A percentile compares a stretch with the other conserved stretches of the same genome.
phyloP scores from a whole-genome alignment of 2,329 filamentous ascomycete species.

The Fusarium floridanum region DNA sequence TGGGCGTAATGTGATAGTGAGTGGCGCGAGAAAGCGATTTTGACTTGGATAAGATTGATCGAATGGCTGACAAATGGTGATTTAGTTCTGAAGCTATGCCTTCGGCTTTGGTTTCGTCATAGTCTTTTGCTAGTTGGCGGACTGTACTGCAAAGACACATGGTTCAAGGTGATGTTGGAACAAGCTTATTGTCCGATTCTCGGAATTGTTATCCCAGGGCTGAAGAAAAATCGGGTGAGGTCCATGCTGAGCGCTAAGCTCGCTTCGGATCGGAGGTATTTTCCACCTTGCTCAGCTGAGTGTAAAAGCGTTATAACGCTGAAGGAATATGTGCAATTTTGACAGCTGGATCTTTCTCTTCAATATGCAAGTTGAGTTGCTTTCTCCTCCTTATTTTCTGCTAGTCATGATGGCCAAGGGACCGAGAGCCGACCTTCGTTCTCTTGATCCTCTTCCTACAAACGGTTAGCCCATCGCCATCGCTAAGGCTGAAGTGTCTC shows the following conservation, averaged over 20 bases:
- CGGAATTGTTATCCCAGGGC: not conserved
- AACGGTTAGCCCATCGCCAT: not conserved
- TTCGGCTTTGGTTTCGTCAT: not conserved
- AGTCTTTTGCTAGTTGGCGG: not conserved
- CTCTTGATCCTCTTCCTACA: not conserved
- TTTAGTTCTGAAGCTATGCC: not conserved
- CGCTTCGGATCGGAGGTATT: not conserved
- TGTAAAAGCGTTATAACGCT: not conserved
- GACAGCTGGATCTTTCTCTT: not conserved
- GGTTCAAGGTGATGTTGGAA: not conserved
- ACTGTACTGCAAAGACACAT: not conserved
- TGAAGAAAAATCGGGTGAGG: not conserved
- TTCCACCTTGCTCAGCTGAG: not conserved
- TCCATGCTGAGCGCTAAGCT: not conserved
- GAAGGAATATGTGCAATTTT: not conserved
- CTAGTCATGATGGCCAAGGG: not conserved
- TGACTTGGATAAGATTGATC: not conserved
- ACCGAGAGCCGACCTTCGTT: not conserved
- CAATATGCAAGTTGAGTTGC: not conserved
- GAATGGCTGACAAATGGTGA: not conserved
- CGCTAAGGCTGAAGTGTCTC: not conserved
- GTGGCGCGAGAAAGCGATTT: not conserved
- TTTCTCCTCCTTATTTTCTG: not conserved
- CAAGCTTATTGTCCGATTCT: not conserved
- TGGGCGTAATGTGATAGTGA: not conserved